Conservation (phyloP, 2,329 filamentous ascomycete genomes). For the Westerdykella sp. region DNA sequence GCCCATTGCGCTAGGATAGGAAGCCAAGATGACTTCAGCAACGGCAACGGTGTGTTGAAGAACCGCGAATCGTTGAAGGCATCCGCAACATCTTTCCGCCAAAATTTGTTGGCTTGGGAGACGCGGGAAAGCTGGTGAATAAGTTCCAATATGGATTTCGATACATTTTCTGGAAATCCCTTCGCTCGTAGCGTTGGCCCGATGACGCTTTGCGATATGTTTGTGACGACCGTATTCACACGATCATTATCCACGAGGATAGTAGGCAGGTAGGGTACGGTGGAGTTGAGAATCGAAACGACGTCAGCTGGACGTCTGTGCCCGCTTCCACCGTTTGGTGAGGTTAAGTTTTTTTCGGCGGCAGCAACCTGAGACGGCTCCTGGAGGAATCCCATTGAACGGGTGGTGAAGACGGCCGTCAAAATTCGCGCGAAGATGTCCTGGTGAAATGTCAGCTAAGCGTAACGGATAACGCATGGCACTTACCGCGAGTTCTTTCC, state of each 20-base stretch:
- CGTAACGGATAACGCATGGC: not conserved
- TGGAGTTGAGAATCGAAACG: conserved; percentile 68
- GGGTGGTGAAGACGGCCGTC: conserved; percentile 88
- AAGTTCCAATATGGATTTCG: conserved; percentile 62
- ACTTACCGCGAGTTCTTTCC: conserved; percentile 77
- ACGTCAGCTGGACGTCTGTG: conserved; percentile 53
- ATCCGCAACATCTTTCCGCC: conserved; percentile 88
- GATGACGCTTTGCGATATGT: conserved; percentile 77
- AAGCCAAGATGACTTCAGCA: conserved; percentile 73
- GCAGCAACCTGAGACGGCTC: conserved; percentile 41
- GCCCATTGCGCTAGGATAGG: conserved; percentile 78
- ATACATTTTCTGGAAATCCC: conserved; percentile 78
- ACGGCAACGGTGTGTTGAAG: conserved; percentile 61
- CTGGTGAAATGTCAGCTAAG: conserved; percentile 41
- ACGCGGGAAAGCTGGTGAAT: conserved; percentile 72
- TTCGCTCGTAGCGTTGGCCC: conserved; percentile 77
- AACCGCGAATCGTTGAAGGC: conserved; percentile 87
- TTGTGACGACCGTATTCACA: conserved; percentile 67
- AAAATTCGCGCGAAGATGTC: conserved; percentile 84
- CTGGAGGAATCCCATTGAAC: conserved; percentile 66
- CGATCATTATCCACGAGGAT: conserved; percentile 83
- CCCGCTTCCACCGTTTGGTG: conserved; percentile 36
- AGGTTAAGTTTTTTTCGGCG: conserved; percentile 13
- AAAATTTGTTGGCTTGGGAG: conserved; percentile 74
- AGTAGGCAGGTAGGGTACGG: conserved; percentile 73